These are phyloP conservation scores for Biscogniauxia mediterranea DNA, from an alignment of 2,329 filamentous ascomycete genomes.

Conservation along the genomic window DNA sequence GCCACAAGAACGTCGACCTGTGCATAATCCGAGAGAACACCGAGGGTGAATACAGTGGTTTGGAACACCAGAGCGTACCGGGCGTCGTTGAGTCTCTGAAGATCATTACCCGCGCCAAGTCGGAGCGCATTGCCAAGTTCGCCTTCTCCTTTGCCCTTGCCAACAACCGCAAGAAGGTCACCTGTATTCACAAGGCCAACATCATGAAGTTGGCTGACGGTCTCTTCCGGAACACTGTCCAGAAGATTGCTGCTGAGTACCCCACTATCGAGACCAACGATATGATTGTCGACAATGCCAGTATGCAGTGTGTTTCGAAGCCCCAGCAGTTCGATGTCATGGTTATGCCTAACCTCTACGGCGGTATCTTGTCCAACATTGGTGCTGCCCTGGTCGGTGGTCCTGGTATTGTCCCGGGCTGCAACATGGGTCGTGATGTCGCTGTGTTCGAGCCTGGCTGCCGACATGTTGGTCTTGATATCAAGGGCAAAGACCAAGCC, in stretches of 20 bases:
- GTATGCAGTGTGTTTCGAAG: constrained; percentile 95
- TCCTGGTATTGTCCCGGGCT: constrained; percentile 93
- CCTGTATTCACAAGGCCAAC: constrained; percentile 99
- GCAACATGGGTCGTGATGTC: constrained; percentile 99
- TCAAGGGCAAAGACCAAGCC: constrained; percentile 99
- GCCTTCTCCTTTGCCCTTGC: constrained; percentile 96
- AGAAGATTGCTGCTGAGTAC: constrained; percentile 89
- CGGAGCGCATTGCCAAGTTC: constrained; percentile 98
- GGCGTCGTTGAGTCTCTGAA: constrained; percentile 99
- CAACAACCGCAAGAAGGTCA: constrained; percentile 99
- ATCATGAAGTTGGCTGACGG: constrained; percentile 99
- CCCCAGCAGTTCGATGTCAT: constrained; percentile 99
- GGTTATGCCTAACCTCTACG: constrained; percentile 99
- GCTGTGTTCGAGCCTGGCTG: constrained; percentile 98
- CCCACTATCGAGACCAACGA: constrained; percentile 94
- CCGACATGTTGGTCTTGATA: constrained; percentile 98
- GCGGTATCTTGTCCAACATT: constrained; percentile 98
- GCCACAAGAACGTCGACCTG: constrained; percentile 94
- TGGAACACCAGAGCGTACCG: constrained; percentile 95
- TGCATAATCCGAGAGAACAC: constrained; percentile 99
- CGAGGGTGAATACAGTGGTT: constrained; percentile 98
- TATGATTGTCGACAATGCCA: constrained; percentile 99
- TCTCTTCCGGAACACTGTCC: constrained; percentile 97
- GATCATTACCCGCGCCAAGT: constrained; percentile 99
- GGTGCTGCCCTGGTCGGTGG: constrained; percentile 95